Conservation (phyloP, 164 flowering plant species). For the Umbilicus rupestris region DNA sequence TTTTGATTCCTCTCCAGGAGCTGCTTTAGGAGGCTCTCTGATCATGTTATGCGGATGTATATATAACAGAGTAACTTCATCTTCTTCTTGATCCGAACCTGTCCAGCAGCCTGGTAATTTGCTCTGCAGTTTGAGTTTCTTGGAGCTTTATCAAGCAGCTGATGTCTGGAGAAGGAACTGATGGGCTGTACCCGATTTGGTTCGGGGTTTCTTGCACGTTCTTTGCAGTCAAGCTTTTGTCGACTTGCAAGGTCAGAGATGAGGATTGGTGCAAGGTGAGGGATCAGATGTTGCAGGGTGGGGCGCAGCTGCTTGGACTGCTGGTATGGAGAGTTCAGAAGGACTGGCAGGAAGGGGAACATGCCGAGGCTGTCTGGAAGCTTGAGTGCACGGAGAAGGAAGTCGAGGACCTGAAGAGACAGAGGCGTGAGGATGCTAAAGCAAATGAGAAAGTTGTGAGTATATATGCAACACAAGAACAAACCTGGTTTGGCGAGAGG, state of each 20-base stretch:
- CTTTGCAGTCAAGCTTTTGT: no score
- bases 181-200: slow-evolving; percentile 50
- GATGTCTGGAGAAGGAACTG: slow-evolving; percentile 30
- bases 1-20: slow-evolving; percentile 15
- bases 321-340: no score
- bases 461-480: slow-evolving; percentile 77
- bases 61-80: background rate
- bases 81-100: no score
- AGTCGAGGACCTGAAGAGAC: slow-evolving; percentile 49
- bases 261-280: no score
- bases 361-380: slow-evolving; percentile 41
- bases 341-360: no score
- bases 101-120: no score
- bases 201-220: no score
- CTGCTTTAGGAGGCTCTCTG: slow-evolving; percentile 34
- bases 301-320: no score
- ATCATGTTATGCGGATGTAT: slow-evolving; percentile 12
- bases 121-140: no score
- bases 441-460: slow-evolving; percentile 90
- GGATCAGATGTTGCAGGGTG: no score
- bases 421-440: slow-evolving; percentile 72
- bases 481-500: slow-evolving; percentile 66
- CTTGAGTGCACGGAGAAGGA: slow-evolving; percentile 48
- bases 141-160: background rate
- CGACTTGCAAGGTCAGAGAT: no score